Base-by-base conservation (phyloP, 106 monocot genomes). In the Acorus calamus region DNA sequence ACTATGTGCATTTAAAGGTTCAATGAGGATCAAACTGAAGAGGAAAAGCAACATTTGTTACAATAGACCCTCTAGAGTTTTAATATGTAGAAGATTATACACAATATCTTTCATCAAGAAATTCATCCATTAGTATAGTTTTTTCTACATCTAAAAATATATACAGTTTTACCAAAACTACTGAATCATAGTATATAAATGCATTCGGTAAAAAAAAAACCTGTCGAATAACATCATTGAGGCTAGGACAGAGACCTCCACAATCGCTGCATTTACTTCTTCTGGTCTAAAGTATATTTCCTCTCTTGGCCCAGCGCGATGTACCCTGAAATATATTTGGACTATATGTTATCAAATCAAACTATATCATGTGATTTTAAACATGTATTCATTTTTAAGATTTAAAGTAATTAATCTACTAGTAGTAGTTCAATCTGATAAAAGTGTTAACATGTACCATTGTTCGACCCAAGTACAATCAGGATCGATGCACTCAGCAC, bases 221-320 rank as follows among this genome's bases (percentile, higher is more conserved):
- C 74, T 74, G 74, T 14, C 74, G 42, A 47, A 74, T 74, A 13
- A 74, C 74, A 67, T 74, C 74, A 67, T 74, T 74, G 12, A 74
- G 60, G 10, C 74, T 66, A 11, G 74, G 74, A 67, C 74, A 74
- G 5, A 74, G 67, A 1, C 74, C 74, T 52, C 74, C 74, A 74
- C 66, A 8, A 74, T 74, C 28, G 74, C 74, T 8, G 74, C 74
- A 28, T 74, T 74, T 53, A 74, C 74, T 53, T 74, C 74, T 43
- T 41, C 66, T 14, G 74, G 74, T 49, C 41, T 67, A 54, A 66
- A 74, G 65, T 60, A 74, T 53, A 74, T 74, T 48, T 60, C 41
- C 53, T 74, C 57, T 66, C 74, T 66, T 61, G 74, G 74, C 8
- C 74, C 74, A 10, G 74, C 74, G n/a, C 74, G 74, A 67, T 74